phyloP scores from a whole-genome alignment of 768 basidiomycete species.

The Macrolepiota dolichaula region DNA sequence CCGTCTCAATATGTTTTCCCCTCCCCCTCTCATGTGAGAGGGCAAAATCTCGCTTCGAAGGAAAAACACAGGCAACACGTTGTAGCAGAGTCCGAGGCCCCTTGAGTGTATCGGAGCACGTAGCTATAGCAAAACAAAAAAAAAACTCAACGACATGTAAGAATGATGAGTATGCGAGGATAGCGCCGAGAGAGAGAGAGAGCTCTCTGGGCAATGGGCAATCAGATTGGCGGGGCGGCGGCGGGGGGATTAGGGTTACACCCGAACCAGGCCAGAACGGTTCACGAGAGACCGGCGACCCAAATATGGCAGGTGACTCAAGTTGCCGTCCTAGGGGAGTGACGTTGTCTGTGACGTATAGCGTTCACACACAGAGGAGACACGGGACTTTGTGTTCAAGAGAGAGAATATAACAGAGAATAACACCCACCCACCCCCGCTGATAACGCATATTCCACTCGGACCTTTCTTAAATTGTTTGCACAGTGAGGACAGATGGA shows the following conservation, averaged over 20 bases:
- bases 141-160: neutral
- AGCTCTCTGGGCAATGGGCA: constrained; percentile 2
- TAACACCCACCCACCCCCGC: neutral
- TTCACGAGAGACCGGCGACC: neutral
- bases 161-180: neutral
- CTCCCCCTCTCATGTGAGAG: too few relatives aligned
- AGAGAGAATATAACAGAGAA: too few relatives aligned
- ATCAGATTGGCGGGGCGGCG: neutral
- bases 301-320: neutral
- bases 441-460: constrained; percentile 1
- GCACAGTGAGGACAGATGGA: neutral
- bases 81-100: neutral
- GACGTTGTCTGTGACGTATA: constrained; percentile 4
- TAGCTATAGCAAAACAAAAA: neutral
- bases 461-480: neutral
- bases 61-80: too few relatives aligned
- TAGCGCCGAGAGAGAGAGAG: neutral
- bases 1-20: too few relatives aligned
- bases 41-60: too few relatives aligned
- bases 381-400: neutral
- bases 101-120: neutral
- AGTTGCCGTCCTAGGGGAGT: constrained; percentile 6
- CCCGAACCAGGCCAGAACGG: neutral
- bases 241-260: neutral
- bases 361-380: neutral